These are phyloP conservation scores for Cercospora zeina DNA, from an alignment of 2,329 filamentous ascomycete species.

Conservation along the genomic window DNA sequence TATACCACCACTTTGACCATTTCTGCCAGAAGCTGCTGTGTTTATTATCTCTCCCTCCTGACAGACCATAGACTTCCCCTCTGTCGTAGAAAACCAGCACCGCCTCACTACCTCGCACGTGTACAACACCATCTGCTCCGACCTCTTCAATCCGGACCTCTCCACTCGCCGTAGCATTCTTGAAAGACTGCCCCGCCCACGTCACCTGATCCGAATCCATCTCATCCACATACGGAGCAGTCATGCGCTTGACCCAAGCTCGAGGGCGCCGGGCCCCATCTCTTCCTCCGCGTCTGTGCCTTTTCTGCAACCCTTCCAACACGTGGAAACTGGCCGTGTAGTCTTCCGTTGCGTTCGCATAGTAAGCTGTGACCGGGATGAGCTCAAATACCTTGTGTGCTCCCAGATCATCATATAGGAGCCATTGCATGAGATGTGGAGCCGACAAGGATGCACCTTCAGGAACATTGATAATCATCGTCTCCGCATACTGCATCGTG, in stretches of 20 bases:
- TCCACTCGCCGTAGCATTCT: constrained; percentile 28
- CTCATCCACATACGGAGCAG: constrained; percentile 33
- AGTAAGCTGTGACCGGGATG: constrained; percentile 1
- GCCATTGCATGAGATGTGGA: constrained; percentile 4
- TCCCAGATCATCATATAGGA: neutral
- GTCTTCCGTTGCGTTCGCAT: constrained; percentile 35
- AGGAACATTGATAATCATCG: neutral
- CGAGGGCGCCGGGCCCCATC: constrained; percentile 1
- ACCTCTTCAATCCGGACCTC: constrained; percentile 29
- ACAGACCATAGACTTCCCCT: constrained; percentile 13
- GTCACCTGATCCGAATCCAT: constrained; percentile 32
- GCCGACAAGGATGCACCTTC: neutral
- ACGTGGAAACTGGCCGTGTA: constrained; percentile 29
- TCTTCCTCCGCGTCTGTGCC: neutral
- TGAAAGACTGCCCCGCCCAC: constrained; percentile 37
- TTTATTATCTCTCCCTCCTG: neutral
- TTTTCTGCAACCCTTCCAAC: constrained; percentile 9
- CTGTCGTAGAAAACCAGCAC: constrained; percentile 35
- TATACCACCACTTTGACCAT: constrained; percentile 2
- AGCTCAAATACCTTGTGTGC: neutral
- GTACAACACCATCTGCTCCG: constrained; percentile 26
- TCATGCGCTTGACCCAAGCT: constrained; percentile 35
- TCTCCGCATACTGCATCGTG: constrained; percentile 11
- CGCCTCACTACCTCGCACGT: constrained; percentile 36
- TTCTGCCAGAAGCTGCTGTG: neutral